A percentile compares a stretch with the other conserved stretches of the same genome.
These are phyloP conservation scores for Scenedesmus sp. DNA, from an alignment of 163 green algal species.

Conservation along the genomic window DNA sequence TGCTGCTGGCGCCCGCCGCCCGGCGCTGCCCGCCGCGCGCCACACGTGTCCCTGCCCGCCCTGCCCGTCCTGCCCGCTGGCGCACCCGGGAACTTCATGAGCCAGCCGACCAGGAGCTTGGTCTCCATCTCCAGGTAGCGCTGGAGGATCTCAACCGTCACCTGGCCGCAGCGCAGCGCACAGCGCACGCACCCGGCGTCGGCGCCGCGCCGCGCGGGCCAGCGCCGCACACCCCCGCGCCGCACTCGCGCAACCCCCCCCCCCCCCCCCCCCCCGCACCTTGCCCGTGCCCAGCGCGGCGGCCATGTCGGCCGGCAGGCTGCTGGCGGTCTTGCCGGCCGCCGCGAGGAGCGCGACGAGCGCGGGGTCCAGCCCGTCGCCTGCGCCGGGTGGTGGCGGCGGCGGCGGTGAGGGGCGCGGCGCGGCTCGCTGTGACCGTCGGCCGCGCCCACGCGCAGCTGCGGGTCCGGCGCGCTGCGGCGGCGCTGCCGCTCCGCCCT, in stretches of 20 bases:
- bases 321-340: slow-evolving; percentile 57
- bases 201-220: too few species aligned
- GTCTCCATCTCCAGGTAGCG: slow-evolving; percentile 80
- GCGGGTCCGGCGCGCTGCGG: too few species aligned
- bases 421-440: too few species aligned
- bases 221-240: too few species aligned
- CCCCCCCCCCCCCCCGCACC: slow-evolving; percentile 46
- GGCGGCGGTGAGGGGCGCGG: not conserved
- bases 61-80: too few species aligned
- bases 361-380: slow-evolving; percentile 32
- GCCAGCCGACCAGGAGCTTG: slow-evolving; percentile 60
- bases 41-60: too few species aligned
- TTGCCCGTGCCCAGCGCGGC: slow-evolving; percentile 55
- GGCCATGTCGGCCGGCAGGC: slow-evolving; percentile 65
- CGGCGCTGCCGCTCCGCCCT: not conserved
- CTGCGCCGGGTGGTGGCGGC: slow-evolving; percentile 15
- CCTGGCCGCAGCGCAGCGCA: slow-evolving; percentile 22
- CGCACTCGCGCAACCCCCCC: too few species aligned
- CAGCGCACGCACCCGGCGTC: too few species aligned
- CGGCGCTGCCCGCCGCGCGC: too few species aligned
- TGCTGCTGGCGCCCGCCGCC: too few species aligned
- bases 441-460: too few species aligned
- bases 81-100: slow-evolving; percentile 60
- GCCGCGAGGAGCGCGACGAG: slow-evolving; percentile 58
- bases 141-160: slow-evolving; percentile 71